Base-by-base conservation (phyloP, 306 rosid genomes). In the Hippophae gyantsensis region DNA sequence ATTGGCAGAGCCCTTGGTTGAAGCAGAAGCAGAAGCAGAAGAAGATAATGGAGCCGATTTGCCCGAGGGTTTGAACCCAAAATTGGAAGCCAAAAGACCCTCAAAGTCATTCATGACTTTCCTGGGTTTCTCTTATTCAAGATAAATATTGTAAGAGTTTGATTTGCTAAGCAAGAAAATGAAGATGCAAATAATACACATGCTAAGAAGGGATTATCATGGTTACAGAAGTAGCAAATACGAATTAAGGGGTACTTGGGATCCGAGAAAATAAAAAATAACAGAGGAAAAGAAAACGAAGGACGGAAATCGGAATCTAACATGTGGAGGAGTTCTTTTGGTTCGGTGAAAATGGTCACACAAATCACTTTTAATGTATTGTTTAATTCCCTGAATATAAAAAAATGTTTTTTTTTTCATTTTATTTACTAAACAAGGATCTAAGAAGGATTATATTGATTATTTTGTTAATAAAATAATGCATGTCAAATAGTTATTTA, bases 81-180 rank as follows among this genome's bases (percentile, higher is more conserved):
- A 88, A 75, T 92, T 87, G 70, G 82, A 58, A 41, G 79, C 70
- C 57, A 92, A 54, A 68, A 92, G 90, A 66, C 93, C 95, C 72
- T 89, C 89, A 72, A 88, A 88, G 73, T 92, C 96, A 88, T 82
- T 88, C 99, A 92, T 92, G 75, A 70, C n/a, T 6, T 60, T 25
- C 63, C 23, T 23, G 26, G 43, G 56, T 57, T 42, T 57, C 55
- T 50, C 14, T 42, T n/a, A 6, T 43, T 41, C 10, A 46, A 9
- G 12, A 27, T 8, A 6, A 48, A 46, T 25, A 27, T 45, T 9
- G 7, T 32, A n/a, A 46, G 32, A 42, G 26, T 0, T 26, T 43
- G 38, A n/a, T 59, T 44, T 50, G 62, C 9, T 43, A 10, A 0
- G 14, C 6, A 32, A 42, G 38, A 43, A 58, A 54, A 14, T 55